These are phyloP conservation scores for Cadophora sp. DNA, from an alignment of 2,329 filamentous ascomycete species.

Conservation along the genomic window DNA sequence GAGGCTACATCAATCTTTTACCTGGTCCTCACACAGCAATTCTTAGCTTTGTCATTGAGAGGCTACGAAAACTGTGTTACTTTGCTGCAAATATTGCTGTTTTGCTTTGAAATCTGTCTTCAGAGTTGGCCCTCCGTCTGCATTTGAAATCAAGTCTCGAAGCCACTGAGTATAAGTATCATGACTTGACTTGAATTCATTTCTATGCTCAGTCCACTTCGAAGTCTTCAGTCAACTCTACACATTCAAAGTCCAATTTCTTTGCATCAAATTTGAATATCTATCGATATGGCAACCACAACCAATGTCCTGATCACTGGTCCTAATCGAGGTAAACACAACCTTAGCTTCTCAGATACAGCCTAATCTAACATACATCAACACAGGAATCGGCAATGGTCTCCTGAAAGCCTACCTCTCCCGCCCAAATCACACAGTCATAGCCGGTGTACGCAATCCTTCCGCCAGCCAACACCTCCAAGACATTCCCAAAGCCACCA, in stretches of 20 bases:
- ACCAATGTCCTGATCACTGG: constrained; percentile 23
- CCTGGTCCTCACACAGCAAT: not conserved
- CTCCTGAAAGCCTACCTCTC: constrained; percentile 23
- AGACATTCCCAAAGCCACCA: not conserved
- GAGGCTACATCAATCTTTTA: not conserved
- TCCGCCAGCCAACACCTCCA: not conserved
- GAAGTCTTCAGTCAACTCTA: not conserved
- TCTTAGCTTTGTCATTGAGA: not conserved
- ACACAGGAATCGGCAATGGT: constrained; percentile 23
- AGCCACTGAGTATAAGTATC: not conserved
- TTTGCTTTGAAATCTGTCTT: not conserved
- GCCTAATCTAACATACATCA: not conserved
- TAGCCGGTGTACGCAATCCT: constrained; percentile 25
- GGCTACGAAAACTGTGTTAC: not conserved
- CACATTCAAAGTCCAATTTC: not conserved
- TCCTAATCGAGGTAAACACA: constrained; percentile 18
- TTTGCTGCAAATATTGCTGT: not conserved
- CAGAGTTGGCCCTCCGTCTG: not conserved
- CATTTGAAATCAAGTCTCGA: not conserved
- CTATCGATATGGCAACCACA: constrained; percentile 3
- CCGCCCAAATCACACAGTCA: constrained; percentile 21
- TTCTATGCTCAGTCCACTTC: not conserved
- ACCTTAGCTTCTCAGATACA: not conserved
- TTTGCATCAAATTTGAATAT: not conserved
- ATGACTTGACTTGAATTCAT: not conserved